These are phyloP conservation scores for Eimeria maxima DNA, from an alignment of 169 alveolate species.

Conservation along the genomic window DNA sequence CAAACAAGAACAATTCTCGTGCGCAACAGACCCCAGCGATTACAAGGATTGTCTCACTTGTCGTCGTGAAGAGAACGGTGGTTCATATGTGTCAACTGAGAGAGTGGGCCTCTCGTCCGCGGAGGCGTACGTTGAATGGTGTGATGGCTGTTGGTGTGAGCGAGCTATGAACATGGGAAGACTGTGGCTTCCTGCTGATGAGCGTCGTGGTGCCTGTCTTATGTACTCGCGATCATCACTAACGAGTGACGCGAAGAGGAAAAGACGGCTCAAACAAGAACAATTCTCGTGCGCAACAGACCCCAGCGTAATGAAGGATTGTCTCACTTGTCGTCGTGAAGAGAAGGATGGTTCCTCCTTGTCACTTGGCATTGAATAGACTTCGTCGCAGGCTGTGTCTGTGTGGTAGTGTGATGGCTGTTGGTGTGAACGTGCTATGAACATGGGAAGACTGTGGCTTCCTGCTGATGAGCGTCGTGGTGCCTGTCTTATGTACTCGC, in stretches of 20 bases:
- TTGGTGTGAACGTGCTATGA: constrained; percentile 61
- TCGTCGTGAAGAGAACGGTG: constrained; percentile 42
- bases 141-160: constrained; percentile 35
- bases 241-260: no score
- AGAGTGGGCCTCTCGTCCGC: constrained; percentile 21
- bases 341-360: not conserved
- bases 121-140: not conserved
- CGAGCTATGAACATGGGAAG: constrained; percentile 73
- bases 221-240: constrained; percentile 2
- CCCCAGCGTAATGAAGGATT: no score
- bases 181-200: constrained; percentile 76
- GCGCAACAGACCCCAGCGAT: no score
- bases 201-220: constrained; percentile 27
- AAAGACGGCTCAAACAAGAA: no score
- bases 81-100: not conserved
- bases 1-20: no score
- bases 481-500: not conserved
- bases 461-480: constrained; percentile 77
- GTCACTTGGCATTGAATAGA: not conserved
- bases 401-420: constrained; percentile 6
- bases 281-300: no score
- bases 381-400: not conserved
- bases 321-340: constrained; percentile 57
- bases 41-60: constrained; percentile 64
- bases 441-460: constrained; percentile 68